phyloP scores from a whole-genome alignment of 1,284 basidiomycete genomes.

The Termitomyces sp. region DNA sequence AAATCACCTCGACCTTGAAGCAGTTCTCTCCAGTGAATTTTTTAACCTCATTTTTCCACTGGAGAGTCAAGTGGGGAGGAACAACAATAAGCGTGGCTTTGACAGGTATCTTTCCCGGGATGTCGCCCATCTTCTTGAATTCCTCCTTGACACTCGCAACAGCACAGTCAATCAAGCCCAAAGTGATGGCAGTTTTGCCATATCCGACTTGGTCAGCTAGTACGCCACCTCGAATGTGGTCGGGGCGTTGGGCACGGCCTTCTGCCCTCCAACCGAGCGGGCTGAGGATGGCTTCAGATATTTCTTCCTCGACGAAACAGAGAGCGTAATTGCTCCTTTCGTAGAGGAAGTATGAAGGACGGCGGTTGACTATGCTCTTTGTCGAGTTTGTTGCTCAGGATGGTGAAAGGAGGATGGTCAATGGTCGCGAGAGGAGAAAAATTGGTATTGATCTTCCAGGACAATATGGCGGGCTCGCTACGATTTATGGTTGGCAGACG shows the following conservation, averaged over 20 bases:
- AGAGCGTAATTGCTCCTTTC: slow-evolving; percentile 86
- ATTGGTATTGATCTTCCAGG: slow-evolving; percentile 81
- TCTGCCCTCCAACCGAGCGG: slow-evolving; percentile 92
- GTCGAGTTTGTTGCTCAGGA: slow-evolving; percentile 79
- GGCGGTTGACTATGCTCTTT: slow-evolving; percentile 73
- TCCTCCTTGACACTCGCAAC: slow-evolving; percentile 53
- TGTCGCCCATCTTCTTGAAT: slow-evolving; percentile 44
- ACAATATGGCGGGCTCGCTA: slow-evolving; percentile 48
- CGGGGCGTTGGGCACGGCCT: slow-evolving; percentile 77
- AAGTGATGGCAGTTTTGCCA: slow-evolving; percentile 93
- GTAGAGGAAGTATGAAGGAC: slow-evolving; percentile 69
- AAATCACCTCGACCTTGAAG: slow-evolving; percentile 68
- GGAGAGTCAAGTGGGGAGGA: slow-evolving; percentile 83
- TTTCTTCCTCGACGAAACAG: slow-evolving; percentile 90
- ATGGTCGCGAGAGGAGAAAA: slow-evolving; percentile 65
- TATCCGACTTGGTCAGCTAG: slow-evolving; percentile 96
- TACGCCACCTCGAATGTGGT: slow-evolving; percentile 82
- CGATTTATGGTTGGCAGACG: slow-evolving; percentile 65
- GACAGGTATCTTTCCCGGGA: slow-evolving; percentile 65
- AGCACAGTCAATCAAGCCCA: slow-evolving; percentile 79
- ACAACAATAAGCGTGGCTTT: slow-evolving; percentile 86
- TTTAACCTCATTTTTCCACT: slow-evolving; percentile 84
- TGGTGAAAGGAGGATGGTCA: slow-evolving; percentile 56
- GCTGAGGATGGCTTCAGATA: slow-evolving; percentile 83
- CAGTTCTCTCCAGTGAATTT: slow-evolving; percentile 68